A percentile compares a stretch with the other conserved stretches of the same genome.
These are phyloP conservation scores for Colletotrichum sp. DNA, from an alignment of 2,329 filamentous ascomycete species.

Conservation along the genomic window DNA sequence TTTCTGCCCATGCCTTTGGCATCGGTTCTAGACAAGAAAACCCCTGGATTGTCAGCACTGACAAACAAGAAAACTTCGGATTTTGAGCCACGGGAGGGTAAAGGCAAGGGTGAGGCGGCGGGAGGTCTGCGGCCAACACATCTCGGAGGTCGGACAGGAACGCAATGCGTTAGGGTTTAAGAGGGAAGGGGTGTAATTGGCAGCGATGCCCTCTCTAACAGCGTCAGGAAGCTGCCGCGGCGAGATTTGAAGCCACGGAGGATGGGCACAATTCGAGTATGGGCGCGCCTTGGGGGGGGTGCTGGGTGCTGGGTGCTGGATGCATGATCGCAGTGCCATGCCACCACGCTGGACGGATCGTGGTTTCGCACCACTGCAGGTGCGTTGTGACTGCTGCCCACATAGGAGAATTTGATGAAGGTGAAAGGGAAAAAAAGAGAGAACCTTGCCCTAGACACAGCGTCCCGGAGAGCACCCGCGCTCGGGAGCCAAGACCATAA, in stretches of 20 bases:
- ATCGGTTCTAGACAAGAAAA: not conserved
- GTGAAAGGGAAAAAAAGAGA: not conserved
- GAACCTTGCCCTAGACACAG: not conserved
- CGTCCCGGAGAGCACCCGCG: constrained; percentile 9
- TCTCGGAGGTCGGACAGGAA: not conserved
- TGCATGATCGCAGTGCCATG: not conserved
- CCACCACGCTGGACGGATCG: not conserved
- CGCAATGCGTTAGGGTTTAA: not conserved
- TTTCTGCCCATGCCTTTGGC: not conserved
- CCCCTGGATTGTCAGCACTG: not conserved
- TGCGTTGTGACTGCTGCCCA: not conserved
- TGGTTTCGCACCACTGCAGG: constrained; percentile 10
- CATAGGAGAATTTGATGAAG: not conserved
- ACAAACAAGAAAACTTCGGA: not conserved
- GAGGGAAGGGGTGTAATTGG: not conserved
- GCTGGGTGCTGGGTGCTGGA: not conserved
- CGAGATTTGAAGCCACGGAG: constrained; percentile 1
- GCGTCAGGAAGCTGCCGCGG: not conserved
- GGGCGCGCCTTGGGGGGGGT: not conserved
- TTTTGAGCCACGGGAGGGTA: not conserved
- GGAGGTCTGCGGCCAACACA: not conserved
- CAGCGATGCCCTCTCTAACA: not conserved
- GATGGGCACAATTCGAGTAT: constrained; percentile 13
- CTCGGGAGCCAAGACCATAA: not conserved
- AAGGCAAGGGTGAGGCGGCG: not conserved